Evolutionary conservation across 345 rosid genomes (phyloP).

Genomic region (Syzygium grande): DNA sequence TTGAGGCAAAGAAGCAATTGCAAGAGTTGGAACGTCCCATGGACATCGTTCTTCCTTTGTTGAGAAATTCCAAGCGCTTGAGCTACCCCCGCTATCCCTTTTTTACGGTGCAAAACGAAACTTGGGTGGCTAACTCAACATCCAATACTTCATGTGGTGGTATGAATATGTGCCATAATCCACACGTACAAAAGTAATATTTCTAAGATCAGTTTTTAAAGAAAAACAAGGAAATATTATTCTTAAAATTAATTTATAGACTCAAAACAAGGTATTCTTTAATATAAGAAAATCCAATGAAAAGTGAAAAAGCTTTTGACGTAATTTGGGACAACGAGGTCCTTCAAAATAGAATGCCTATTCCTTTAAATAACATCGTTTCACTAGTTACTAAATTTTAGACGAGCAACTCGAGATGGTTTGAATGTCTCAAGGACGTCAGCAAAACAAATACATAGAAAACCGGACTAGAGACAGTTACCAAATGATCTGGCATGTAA

Average conservation of each 20-base stretch:
- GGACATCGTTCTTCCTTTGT: background rate
- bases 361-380: background rate
- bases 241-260: background rate
- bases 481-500: background rate
- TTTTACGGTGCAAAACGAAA: background rate
- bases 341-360: background rate
- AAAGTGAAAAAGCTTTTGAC: background rate
- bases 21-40: background rate
- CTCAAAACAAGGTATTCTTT: background rate
- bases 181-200: background rate
- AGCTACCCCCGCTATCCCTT: background rate
- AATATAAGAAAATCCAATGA: background rate
- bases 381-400: background rate
- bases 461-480: background rate
- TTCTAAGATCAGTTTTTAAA: background rate
- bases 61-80: background rate
- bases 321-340: background rate
- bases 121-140: background rate
- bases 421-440: accelerated
- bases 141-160: background rate
- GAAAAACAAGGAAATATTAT: background rate
- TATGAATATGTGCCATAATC: background rate
- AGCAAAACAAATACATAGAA: background rate
- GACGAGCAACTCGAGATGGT: background rate
- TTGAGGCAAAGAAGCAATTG: background rate